phyloP scores from a whole-genome alignment of 139 green algal genomes.

The Choricystis sp. region DNA sequence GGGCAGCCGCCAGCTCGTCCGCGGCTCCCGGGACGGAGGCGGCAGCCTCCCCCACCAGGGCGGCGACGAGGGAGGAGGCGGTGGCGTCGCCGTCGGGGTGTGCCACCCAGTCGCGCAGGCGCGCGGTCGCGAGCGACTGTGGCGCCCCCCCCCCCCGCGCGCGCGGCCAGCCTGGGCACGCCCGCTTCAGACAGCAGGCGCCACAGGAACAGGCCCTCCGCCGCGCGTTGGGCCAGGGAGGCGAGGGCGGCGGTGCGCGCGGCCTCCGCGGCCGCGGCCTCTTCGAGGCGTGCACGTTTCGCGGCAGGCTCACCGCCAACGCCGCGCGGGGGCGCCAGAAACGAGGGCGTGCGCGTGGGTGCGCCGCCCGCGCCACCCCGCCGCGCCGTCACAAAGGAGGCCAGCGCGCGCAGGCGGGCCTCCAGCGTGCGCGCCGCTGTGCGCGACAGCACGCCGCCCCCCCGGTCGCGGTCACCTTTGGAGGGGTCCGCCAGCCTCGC shows the following conservation, averaged over 20 bases:
- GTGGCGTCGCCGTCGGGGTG: conserved; percentile 32
- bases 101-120: conserved; percentile 41
- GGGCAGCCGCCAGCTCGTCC: conserved; percentile 34
- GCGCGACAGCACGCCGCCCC: conserved; percentile 3
- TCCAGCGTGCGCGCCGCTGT: conserved; percentile 19
- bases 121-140: conserved; percentile 15
- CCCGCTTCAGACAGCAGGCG: conserved; percentile 21
- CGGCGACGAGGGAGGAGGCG: conserved; percentile 41
- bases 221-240: conserved; percentile 28
- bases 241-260: conserved; percentile 11
- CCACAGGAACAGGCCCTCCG: conserved; percentile 49
- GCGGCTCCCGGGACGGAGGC: conserved; percentile 10
- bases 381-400: conserved; percentile 46
- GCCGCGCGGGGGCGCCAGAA: conserved; percentile 8
- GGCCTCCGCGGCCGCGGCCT: not conserved
- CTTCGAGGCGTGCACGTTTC: not conserved
- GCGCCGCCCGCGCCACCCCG: no score
- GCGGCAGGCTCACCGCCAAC: not conserved
- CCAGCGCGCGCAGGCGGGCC: conserved; percentile 34
- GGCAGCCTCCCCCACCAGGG: conserved; percentile 41
- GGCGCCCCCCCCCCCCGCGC: conserved; percentile 5
- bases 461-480: conserved; percentile 13
- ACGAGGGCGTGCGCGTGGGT: no score
- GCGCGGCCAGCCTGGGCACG: conserved; percentile 21
- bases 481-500: conserved; percentile 50